Evolutionary conservation across 2,329 filamentous ascomycete species (phyloP).

Genomic region (Aspergillus pseudotamarii): DNA sequence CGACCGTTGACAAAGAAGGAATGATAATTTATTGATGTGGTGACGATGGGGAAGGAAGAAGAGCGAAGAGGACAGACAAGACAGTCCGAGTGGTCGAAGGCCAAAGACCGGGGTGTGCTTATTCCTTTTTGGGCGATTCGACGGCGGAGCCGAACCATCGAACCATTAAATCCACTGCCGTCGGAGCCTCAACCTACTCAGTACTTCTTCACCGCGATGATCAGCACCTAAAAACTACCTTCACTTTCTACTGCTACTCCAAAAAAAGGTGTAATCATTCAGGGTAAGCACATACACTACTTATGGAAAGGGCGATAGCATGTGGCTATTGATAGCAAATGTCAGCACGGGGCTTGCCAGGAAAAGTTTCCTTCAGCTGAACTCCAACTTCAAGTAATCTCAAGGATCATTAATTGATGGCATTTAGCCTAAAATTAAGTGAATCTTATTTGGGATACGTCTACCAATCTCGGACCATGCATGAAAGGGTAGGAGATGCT

Average conservation of each 20-base stretch:
- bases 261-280: neutral
- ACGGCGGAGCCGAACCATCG: slow-evolving; percentile 13
- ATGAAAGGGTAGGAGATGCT: neutral
- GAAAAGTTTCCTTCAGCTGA: neutral
- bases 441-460: neutral
- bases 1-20: slow-evolving; percentile 3
- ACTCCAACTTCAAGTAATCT: too few relatives aligned
- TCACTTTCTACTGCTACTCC: neutral
- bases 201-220: neutral
- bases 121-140: slow-evolving; percentile 17
- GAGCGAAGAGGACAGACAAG: slow-evolving; percentile 23
- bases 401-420: neutral
- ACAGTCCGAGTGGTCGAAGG: slow-evolving; percentile 18
- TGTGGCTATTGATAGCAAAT: neutral
- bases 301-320: neutral
- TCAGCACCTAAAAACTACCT: neutral
- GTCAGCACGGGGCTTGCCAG: neutral
- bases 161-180: neutral
- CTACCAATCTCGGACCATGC: neutral
- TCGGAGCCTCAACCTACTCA: neutral
- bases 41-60: slow-evolving; percentile 8
- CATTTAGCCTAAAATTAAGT: neutral
- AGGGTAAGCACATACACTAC: neutral
- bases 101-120: slow-evolving; percentile 13
- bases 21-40: slow-evolving; percentile 4